phyloP scores from a whole-genome alignment of 495 filamentous ascomycete genomes.

The Xylaria cubensis region DNA sequence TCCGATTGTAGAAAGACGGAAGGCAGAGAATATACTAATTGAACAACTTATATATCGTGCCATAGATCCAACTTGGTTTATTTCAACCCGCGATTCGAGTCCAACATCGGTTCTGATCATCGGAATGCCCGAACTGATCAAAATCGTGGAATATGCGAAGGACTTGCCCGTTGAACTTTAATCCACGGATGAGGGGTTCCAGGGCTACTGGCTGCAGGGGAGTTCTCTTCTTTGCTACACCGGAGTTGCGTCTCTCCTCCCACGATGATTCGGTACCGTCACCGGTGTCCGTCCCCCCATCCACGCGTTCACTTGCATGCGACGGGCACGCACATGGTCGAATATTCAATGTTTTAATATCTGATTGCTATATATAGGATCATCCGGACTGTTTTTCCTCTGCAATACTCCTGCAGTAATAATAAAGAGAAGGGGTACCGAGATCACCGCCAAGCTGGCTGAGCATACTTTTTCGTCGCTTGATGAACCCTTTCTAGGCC shows the following conservation, averaged over 20 bases:
- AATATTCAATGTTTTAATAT: too few species aligned
- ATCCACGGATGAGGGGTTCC: not conserved
- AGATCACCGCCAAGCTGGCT: slow-evolving; percentile 7
- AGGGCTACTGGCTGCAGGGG: not conserved
- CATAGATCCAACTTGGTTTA: not conserved
- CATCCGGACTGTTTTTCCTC: not conserved
- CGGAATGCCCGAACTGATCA: not conserved
- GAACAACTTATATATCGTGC: not conserved
- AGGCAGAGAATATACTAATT: not conserved
- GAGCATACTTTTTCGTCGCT: not conserved
- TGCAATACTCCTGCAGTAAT: not conserved
- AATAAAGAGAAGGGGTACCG: not conserved
- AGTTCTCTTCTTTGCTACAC: not conserved
- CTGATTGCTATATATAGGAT: not conserved
- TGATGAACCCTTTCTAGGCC: not conserved
- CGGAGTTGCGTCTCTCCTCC: not conserved
- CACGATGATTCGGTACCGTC: not conserved
- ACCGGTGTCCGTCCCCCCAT: not conserved
- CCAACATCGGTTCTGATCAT: not conserved
- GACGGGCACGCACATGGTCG: not conserved
- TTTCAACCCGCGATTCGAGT: not conserved
- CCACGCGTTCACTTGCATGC: slow-evolving; percentile 13
- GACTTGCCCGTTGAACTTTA: not conserved
- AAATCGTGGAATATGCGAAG: not conserved
- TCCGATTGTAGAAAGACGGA: not conserved